These are phyloP conservation scores for Cucurbita pepo DNA, from an alignment of 306 rosid genomes.

Conservation along the genomic window DNA sequence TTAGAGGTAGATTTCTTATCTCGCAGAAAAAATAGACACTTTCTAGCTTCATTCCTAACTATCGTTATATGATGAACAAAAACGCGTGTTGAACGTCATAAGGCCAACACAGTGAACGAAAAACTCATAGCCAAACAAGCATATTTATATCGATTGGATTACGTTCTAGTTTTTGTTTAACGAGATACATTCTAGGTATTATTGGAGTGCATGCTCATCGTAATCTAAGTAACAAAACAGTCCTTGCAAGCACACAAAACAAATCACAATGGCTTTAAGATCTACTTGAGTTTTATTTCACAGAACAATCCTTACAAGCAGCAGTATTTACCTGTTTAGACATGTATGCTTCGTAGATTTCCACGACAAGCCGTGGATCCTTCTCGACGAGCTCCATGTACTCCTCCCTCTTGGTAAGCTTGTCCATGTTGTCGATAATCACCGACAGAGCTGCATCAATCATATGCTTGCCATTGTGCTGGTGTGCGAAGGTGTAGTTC, in stretches of 20 bases:
- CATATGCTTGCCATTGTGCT: constrained; percentile 48
- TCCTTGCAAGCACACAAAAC: neutral
- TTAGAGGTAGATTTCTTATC: too few relatives aligned
- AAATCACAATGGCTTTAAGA: neutral
- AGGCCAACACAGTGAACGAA: neutral
- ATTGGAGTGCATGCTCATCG: neutral
- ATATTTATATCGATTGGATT: neutral
- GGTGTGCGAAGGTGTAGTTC: constrained; percentile 52
- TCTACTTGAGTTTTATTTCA: constrained; percentile 1
- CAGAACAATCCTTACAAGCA: constrained; percentile 18
- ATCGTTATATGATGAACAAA: too few relatives aligned
- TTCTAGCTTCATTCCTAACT: too few relatives aligned
- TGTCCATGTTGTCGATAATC: constrained; percentile 53
- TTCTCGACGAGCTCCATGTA: constrained; percentile 50
- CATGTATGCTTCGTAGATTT: constrained; percentile 65
- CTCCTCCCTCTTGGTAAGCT: constrained; percentile 37
- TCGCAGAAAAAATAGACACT: too few relatives aligned
- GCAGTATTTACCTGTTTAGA: constrained; percentile 56
- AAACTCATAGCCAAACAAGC: neutral
- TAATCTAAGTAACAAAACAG: neutral
- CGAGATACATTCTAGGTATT: neutral
- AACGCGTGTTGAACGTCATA: neutral
- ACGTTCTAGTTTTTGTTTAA: neutral
- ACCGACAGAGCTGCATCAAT: constrained; percentile 41
- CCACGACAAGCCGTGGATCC: constrained; percentile 62